Conservation (phyloP, 2,329 filamentous ascomycete genomes). For the Penicillium sp. region DNA sequence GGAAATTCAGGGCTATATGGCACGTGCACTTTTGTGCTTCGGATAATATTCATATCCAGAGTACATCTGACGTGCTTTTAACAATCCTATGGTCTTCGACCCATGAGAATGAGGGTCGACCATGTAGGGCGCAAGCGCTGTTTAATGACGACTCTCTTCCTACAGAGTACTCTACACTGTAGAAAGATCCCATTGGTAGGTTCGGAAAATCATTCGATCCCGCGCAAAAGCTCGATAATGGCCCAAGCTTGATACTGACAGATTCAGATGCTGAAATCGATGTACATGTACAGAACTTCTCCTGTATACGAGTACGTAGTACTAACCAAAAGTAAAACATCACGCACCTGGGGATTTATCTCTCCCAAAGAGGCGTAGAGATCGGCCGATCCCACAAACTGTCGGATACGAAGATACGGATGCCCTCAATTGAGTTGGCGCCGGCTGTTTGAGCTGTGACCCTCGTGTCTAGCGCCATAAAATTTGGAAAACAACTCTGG, state of each 20-base stretch:
- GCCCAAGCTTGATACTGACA: neutral
- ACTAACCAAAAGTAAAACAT: neutral
- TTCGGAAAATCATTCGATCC: neutral
- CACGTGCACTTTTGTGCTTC: neutral
- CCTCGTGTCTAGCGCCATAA: neutral
- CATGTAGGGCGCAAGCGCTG: neutral
- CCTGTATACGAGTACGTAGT: neutral
- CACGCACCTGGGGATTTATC: slow-evolving; percentile 4
- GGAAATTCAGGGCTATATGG: too few species aligned
- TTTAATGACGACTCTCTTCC: neutral
- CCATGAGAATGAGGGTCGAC: neutral
- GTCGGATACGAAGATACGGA: slow-evolving; percentile 15
- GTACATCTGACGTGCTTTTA: neutral
- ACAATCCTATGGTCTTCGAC: neutral
- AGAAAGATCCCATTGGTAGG: neutral
- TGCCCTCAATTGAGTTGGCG: slow-evolving; percentile 16
- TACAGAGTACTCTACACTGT: neutral
- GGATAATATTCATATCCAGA: neutral
- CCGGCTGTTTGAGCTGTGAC: slow-evolving; percentile 12
- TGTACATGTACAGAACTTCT: neutral
- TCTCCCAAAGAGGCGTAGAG: slow-evolving; percentile 8
- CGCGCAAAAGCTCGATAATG: neutral
- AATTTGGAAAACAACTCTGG: neutral
- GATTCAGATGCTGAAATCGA: neutral
- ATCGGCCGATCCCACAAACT: slow-evolving; percentile 9